A percentile compares a stretch with the other conserved stretches of the same genome.
phyloP scores from a whole-genome alignment of 164 flowering plant species.

The Tetrastigma voinierianum region DNA sequence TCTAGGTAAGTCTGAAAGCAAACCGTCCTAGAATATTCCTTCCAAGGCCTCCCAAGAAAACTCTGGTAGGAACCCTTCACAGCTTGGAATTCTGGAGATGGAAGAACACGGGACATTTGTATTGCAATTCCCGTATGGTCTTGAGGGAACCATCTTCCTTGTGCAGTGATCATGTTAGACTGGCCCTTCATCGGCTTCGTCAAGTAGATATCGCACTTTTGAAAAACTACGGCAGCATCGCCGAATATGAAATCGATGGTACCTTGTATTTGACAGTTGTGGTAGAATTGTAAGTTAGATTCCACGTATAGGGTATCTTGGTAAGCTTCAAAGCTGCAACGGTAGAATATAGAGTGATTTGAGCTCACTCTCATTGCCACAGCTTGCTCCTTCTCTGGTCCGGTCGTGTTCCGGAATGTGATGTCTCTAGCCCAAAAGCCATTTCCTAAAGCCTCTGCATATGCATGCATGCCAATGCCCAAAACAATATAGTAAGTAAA shows the following conservation, averaged over 20 bases:
- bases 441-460: too few species aligned
- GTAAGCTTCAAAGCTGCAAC: constrained; percentile 59
- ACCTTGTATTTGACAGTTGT: constrained; percentile 58
- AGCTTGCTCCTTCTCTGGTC: constrained; percentile 69
- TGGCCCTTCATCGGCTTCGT: constrained; percentile 49
- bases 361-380: constrained; percentile 50
- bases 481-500: too few species aligned
- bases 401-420: constrained; percentile 76
- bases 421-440: constrained; percentile 74
- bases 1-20: constrained; percentile 48
- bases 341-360: constrained; percentile 47
- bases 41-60: constrained; percentile 70
- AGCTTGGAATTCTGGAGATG: constrained; percentile 30
- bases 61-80: constrained; percentile 31
- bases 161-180: constrained; percentile 61
- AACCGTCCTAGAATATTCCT: constrained; percentile 52
- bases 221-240: constrained; percentile 50
- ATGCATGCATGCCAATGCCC: too few species aligned
- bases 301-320: constrained; percentile 64
- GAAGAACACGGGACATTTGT: constrained; percentile 33
- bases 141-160: constrained; percentile 43
- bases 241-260: constrained; percentile 73
- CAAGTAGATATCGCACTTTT: constrained; percentile 57
- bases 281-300: constrained; percentile 56
- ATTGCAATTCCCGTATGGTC: constrained; percentile 57